Evolutionary conservation across 1,139 yeast species (phyloP).

Genomic region (Schizosaccharomyces versatilis): DNA sequence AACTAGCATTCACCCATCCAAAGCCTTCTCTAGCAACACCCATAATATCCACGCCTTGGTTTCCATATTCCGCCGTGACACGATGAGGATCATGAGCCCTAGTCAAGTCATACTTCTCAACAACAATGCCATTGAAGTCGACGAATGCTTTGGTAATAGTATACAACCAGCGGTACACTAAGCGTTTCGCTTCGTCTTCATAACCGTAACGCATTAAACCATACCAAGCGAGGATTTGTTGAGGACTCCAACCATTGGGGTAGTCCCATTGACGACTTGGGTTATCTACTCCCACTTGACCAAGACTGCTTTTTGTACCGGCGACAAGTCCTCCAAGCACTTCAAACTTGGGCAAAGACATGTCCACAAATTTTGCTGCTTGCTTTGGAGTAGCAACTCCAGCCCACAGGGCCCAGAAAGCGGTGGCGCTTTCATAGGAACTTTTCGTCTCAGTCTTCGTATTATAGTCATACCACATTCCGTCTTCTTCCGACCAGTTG

Average conservation of each 20-base stretch:
- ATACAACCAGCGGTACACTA: constrained; percentile 70
- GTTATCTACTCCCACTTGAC: constrained; percentile 41
- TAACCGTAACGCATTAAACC: constrained; percentile 63
- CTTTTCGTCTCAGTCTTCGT: constrained; percentile 34
- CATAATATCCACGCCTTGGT: constrained; percentile 79
- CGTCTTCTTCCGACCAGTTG: constrained; percentile 64
- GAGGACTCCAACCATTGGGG: constrained; percentile 98
- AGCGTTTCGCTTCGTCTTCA: constrained; percentile 39
- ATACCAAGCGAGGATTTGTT: constrained; percentile 83
- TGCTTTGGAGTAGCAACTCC: constrained; percentile 52
- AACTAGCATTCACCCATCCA: constrained; percentile 92
- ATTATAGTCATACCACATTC: constrained; percentile 71
- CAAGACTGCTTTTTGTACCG: constrained; percentile 60
- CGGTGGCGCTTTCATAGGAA: constrained; percentile 66
- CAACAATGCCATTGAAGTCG: constrained; percentile 85
- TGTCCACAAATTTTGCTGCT: constrained; percentile 38
- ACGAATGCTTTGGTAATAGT: constrained; percentile 84
- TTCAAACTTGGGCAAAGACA: constrained; percentile 53
- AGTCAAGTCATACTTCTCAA: constrained; percentile 84
- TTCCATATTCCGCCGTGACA: constrained; percentile 92
- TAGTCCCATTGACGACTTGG: constrained; percentile 96
- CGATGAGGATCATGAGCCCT: constrained; percentile 66
- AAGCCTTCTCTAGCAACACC: constrained; percentile 87
- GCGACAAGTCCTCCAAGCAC: constrained; percentile 76
- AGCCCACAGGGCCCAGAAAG: constrained; percentile 87